Base-by-base conservation (phyloP, 768 basidiomycete genomes). In the Artomyces pyxidatus region DNA sequence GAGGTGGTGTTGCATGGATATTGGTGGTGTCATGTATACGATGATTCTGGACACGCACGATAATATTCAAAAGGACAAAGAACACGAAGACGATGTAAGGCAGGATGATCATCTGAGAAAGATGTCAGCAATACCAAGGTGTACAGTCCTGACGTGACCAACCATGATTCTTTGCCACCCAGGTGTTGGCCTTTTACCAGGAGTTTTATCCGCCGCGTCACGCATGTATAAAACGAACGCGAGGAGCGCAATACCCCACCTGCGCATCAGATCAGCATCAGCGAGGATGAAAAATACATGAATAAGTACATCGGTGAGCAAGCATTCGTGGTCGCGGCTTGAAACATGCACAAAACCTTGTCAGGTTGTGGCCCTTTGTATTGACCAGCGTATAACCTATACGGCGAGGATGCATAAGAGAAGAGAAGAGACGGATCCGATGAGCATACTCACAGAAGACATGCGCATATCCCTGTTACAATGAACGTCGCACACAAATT, bases 401-500 rank as follows among this genome's bases (percentile, higher is more conserved):
- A 5, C 3, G 22, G 39, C 11, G 1, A 40, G 3, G 39, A 2
- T 10, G 4, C 19, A 4, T 14, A 40, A 3, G 2, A 7, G 12
- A 11, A 21, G 22, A 14, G n/a, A 3, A 11, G 16, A 3, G 5
- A 5, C 17, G n/a, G 17, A 7, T n/a, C n/a, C 16, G 47, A 8
- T 25, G 14, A 12, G 27, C 42, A n/a, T 4, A 59, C 73, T 58
- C 51, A 75, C 72, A 78, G 63, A 28, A 78, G 56, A 3, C 69
- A 59, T 10, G 71, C 67, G 48, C 67, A 69, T 19, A 73, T 57
- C 2, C 71, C 72, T 3, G 72, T 69, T 17, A 76, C 55, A 16
- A 75, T 72, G 72, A 73, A 75, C 9, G 71, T 71, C 22, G 72
- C 64, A 52, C 71, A 74, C 3, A 75, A 59, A 46, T 74, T 76